These are phyloP conservation scores for Novymonas esmeraldas DNA, from an alignment of 208 protist species.

Conservation along the genomic window DNA sequence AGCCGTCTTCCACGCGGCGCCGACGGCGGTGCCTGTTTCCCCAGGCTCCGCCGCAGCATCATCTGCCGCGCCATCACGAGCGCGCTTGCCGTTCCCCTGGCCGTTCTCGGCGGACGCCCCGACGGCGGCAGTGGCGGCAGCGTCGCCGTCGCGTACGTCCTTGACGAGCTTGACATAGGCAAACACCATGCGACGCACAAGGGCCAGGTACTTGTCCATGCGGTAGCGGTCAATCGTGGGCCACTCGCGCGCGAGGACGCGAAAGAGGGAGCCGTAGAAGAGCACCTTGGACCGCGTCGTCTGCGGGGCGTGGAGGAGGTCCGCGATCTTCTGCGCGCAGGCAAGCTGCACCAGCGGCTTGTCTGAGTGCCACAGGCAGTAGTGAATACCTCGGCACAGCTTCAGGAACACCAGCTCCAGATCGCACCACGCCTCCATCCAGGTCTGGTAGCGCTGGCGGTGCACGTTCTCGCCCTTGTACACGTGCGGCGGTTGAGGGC, in stretches of 20 bases:
- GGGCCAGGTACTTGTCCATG: constrained; percentile 91
- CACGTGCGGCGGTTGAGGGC: constrained; percentile 31
- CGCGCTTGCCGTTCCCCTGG: constrained; percentile 23
- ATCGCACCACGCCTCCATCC: constrained; percentile 76
- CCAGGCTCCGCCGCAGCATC: not conserved
- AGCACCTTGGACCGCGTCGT: constrained; percentile 59
- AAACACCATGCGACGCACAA: constrained; percentile 80
- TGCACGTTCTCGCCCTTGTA: constrained; percentile 35
- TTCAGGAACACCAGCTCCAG: constrained; percentile 87
- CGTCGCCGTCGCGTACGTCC: constrained; percentile 34
- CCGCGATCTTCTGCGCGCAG: constrained; percentile 77
- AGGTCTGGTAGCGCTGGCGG: constrained; percentile 54
- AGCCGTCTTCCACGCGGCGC: constrained; percentile 21
- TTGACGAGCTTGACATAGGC: constrained; percentile 52
- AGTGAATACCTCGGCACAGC: constrained; percentile 83
- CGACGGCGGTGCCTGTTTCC: not conserved
- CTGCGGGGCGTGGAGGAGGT: constrained; percentile 54
- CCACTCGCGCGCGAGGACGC: constrained; percentile 88
- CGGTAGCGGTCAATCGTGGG: constrained; percentile 88
- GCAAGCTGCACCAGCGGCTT: constrained; percentile 91
- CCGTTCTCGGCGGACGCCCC: constrained; percentile 5
- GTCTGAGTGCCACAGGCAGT: constrained; percentile 93
- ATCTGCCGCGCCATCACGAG: constrained; percentile 1
- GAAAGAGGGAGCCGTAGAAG: constrained; percentile 75
- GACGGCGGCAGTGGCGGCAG: too few species aligned